phyloP scores from a whole-genome alignment of 2,329 filamentous ascomycete genomes.

The Pseudogymnoascus sp. region DNA sequence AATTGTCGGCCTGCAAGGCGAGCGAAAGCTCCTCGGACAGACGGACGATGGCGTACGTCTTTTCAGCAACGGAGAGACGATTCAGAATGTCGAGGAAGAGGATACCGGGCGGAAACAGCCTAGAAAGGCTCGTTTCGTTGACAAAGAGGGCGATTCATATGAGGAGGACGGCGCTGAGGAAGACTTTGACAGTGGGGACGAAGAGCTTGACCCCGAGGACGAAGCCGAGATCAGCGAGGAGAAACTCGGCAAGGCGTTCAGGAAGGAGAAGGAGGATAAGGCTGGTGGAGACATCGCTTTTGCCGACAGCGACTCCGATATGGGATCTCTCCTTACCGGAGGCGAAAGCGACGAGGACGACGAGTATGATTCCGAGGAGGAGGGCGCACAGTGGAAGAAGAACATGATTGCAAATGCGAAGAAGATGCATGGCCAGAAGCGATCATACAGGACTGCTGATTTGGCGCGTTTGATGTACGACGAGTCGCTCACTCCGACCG shows the following conservation, averaged over 20 bases:
- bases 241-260: conserved; percentile 55
- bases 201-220: conserved; percentile 41
- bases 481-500: conserved; percentile 62
- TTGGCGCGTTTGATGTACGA: conserved; percentile 88
- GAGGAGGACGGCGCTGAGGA: conserved; percentile 47
- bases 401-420: conserved; percentile 72
- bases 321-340: conserved; percentile 56
- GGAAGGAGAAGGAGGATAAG: conserved; percentile 42
- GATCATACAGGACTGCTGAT: conserved; percentile 70
- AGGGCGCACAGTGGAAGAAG: conserved; percentile 76
- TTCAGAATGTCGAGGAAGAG: conserved; percentile 52
- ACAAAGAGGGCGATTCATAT: conserved; percentile 52
- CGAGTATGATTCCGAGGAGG: conserved; percentile 60
- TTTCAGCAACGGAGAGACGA: conserved; percentile 68
- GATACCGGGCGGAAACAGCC: conserved; percentile 55
- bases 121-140: conserved; percentile 50
- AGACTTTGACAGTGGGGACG: conserved; percentile 48
- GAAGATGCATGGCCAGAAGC: conserved; percentile 60
- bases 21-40: conserved; percentile 73
- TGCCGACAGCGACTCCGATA: conserved; percentile 93
- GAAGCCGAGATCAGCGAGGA: conserved; percentile 52
- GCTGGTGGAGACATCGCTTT: conserved; percentile 72
- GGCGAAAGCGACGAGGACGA: conserved; percentile 42
- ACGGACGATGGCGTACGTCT: conserved; percentile 76
- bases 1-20: conserved; percentile 80